Base-by-base conservation (phyloP, 2,329 filamentous ascomycete species). In the Lecanicillium sp. region DNA sequence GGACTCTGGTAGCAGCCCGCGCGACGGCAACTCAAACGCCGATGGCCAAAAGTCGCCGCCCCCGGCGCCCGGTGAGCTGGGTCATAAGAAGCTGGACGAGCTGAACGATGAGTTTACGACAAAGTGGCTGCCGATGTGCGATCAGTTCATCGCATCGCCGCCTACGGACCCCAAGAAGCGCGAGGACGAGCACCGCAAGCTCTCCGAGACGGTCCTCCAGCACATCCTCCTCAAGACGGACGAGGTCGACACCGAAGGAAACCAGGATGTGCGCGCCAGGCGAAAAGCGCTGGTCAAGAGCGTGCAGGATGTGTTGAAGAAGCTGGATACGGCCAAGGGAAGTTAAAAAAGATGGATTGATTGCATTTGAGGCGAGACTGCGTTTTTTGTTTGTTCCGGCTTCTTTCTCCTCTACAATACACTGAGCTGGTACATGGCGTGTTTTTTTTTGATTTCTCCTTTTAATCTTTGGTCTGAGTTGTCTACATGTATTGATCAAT, bases 151-250 rank as follows among this genome's bases (percentile, higher is more conserved):
- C 15, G 64, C 62, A 5, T 65, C 70, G 8, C 81, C 86, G 10
- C 85, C 86, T 0, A 55, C 60, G 4, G 82, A 87, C 37, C 53
- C 64, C 29, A 79, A 81, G 57, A 87, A 84, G 67, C 68, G 75
- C 36, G 72, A 74, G 12, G 84, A 87, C 25, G 83, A 89, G 53
- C 81, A 90, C 56, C 79, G 82, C 56, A 81, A 75, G 55, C 59
- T 92, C 14, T 80, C 77, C 4, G 86, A 92, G 65, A 85, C 81
- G 4, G 73, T 88, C 29, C 68, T 92, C 68, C 77, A 81, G 45
- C 82, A 88, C 49, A 77, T 88, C 3, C 54, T 90, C 28, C 62
- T 92, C 46, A 90, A 89, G 62, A 60, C 87, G 29, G 86, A 92
- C 55, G 79, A 73, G 17, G 77, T 90, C 3, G 84, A 90, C 49